A percentile compares a stretch with the other conserved stretches of the same genome.
Conservation (phyloP, 352 stramenopile genomes). For the Phytophthora europaea region DNA sequence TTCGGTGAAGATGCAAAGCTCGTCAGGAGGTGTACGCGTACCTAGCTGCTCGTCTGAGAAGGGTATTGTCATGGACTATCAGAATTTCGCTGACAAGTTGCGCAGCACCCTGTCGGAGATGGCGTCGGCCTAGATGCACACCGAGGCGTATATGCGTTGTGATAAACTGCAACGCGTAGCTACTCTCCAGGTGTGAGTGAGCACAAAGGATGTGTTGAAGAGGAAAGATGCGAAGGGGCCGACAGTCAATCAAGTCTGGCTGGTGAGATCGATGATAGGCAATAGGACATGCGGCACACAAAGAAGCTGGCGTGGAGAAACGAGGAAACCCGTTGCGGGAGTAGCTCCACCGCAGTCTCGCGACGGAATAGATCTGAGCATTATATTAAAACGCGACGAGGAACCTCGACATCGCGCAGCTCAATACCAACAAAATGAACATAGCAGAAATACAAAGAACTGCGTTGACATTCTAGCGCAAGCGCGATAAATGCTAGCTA, state of each 20-base stretch:
- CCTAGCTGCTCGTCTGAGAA: conserved; percentile 82
- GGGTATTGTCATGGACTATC: conserved; percentile 72
- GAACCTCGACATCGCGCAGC: conserved; percentile 18
- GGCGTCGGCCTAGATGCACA: conserved; percentile 68
- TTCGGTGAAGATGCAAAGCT: conserved; percentile 87
- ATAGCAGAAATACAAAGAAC: conserved; percentile 32
- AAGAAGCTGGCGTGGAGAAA: conserved; percentile 21
- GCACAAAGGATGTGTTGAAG: conserved; percentile 16
- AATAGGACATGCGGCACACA: conserved; percentile 30
- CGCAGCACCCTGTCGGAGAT: conserved; percentile 89
- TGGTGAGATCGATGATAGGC: conserved; percentile 27
- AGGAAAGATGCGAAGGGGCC: conserved; percentile 11
- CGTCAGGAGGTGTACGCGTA: conserved; percentile 78
- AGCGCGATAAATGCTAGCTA: conserved; percentile 11
- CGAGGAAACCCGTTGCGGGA: conserved; percentile 12
- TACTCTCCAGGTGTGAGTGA: background rate
- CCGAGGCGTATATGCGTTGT: background rate
- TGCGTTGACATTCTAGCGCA: conserved; percentile 38
- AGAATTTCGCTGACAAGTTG: conserved; percentile 87
- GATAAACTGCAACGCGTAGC: background rate
- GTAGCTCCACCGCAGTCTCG: conserved; percentile 1
- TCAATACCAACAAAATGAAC: conserved; percentile 8
- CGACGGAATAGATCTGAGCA: conserved; percentile 40
- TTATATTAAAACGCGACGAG: conserved; percentile 27
- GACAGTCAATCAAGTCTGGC: conserved; percentile 14